Conservation (phyloP, 352 stramenopile genomes). For the Phytophthora meadii region DNA sequence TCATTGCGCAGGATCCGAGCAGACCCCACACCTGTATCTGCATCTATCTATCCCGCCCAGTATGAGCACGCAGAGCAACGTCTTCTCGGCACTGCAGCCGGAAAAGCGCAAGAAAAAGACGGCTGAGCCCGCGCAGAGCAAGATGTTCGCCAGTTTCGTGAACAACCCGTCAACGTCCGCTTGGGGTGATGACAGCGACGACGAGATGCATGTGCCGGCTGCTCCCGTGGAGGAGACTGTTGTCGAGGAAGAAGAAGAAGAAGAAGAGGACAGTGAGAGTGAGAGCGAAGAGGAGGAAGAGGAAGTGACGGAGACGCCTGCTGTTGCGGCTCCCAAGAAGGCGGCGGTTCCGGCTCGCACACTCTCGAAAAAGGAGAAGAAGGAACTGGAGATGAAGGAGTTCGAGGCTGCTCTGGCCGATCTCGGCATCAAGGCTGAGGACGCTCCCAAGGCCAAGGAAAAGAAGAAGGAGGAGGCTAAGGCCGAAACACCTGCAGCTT, state of each 20-base stretch:
- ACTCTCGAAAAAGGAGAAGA: constrained; percentile 86
- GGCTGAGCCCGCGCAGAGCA: constrained; percentile 48
- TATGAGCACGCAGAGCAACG: constrained; percentile 47
- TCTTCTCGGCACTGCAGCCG: constrained; percentile 55
- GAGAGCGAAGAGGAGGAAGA: constrained; percentile 61
- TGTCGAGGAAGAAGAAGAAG: constrained; percentile 54
- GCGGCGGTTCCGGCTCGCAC: constrained; percentile 39
- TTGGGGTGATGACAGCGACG: constrained; percentile 75
- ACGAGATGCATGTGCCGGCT: constrained; percentile 61
- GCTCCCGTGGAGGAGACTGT: constrained; percentile 43
- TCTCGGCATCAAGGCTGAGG: constrained; percentile 58
- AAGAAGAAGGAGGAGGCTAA: constrained; percentile 52
- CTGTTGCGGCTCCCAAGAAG: constrained; percentile 43
- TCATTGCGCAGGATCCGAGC: constrained; percentile 26
- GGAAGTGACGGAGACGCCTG: constrained; percentile 45
- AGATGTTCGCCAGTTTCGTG: constrained; percentile 77
- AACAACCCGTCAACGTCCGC: constrained; percentile 70
- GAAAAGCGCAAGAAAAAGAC: constrained; percentile 78
- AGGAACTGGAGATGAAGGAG: constrained; percentile 80
- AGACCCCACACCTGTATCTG: background rate
- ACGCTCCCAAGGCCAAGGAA: constrained; percentile 13
- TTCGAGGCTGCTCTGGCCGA: constrained; percentile 71
- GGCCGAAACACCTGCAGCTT: constrained; percentile 32
- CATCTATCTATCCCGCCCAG: constrained; percentile 1
- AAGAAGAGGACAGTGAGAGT: constrained; percentile 56